Evolutionary conservation across 2,329 filamentous ascomycete species (phyloP), one percentile per base, ranked within the genome.

Genomic region (Colletotrichum tabaci): DNA sequence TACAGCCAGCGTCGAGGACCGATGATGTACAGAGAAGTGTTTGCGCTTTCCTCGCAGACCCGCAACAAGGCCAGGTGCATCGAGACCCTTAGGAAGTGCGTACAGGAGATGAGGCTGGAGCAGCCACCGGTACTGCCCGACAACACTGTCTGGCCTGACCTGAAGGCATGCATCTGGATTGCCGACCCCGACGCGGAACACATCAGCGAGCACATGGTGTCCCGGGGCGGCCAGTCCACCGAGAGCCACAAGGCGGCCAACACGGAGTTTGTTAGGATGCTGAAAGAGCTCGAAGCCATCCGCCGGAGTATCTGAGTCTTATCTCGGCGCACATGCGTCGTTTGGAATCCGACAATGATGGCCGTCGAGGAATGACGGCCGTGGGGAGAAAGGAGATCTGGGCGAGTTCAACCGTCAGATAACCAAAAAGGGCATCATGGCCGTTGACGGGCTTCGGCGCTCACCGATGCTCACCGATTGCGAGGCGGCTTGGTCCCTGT

Each of bases 71-170:
- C 68, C 58, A 78, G 82, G 73, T 90, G 84, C 77, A 84, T 80
- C 64, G 83, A 84, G 70, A 86, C 82, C 26, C 80, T 89, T 73
- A 85, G 84, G n/a, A 85, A 82, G 72, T 88, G 87, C 77, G 84
- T 89, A n/a, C 84, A 85, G 2, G 89, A 91, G 76, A 91, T 93
- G 88, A 73, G 83, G 21, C 79, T 81, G 57, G 91, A 93, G 77
- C 73, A 83, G 0, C 86, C 87, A 1, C 80, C 82, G 0, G 83
- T 93, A 18, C 63, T 74, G 30, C 80, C 87, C 0, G 73, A 82
- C 10, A 85, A 83, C 1, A 71, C 78, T 1, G 74, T 93, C 6
- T 84, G 84, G 58, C 71, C 80, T 1, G 80, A 86, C 2, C 75
- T 92, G n/a, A 83, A 86, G 76, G 79, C 82, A 0, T 92, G 90